Conservation (phyloP, 371 early-diverging fungal species). For the Mortierella sp. region DNA sequence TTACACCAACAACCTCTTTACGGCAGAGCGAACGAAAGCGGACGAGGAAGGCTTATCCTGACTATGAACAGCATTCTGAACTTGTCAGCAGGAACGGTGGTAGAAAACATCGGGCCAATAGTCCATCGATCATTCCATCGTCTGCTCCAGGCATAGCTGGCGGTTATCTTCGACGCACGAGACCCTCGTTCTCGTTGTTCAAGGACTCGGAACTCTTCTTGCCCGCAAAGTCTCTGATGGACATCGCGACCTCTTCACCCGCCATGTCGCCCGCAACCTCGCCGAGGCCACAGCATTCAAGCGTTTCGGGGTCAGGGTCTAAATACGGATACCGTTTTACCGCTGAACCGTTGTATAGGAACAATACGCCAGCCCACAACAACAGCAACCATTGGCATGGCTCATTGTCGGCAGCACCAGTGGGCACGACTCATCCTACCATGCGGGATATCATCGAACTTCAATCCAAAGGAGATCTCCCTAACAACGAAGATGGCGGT, state of each 20-base stretch:
- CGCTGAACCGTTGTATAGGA: constrained; percentile 19
- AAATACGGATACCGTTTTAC: too few relatives aligned
- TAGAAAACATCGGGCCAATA: neutral
- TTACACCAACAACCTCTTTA: constrained; percentile 1
- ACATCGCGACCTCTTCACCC: constrained; percentile 38
- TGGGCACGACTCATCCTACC: constrained; percentile 4
- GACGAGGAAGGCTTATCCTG: constrained; percentile 18
- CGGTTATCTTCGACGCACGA: neutral
- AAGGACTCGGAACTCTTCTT: constrained; percentile 46
- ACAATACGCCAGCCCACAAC: constrained; percentile 10
- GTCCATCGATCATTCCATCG: too few relatives aligned
- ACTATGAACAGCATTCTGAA: constrained; percentile 23
- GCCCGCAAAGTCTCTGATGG: constrained; percentile 46
- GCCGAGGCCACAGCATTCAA: neutral
- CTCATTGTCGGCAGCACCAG: constrained; percentile 17
- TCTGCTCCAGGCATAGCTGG: too few relatives aligned
- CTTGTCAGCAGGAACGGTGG: neutral
- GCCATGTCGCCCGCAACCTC: constrained; percentile 9
- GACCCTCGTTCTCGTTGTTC: constrained; percentile 39
- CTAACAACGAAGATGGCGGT: neutral
- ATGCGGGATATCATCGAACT: constrained; percentile 10
- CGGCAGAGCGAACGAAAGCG: constrained; percentile 35
- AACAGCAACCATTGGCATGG: constrained; percentile 15
- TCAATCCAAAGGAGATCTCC: too few relatives aligned
- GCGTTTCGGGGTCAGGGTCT: constrained; percentile 7